Percentiles rank a stretch among this genome's conserved stretches.
Conservation (phyloP, 257 asterid species). For the Buddleja alternifolia region DNA sequence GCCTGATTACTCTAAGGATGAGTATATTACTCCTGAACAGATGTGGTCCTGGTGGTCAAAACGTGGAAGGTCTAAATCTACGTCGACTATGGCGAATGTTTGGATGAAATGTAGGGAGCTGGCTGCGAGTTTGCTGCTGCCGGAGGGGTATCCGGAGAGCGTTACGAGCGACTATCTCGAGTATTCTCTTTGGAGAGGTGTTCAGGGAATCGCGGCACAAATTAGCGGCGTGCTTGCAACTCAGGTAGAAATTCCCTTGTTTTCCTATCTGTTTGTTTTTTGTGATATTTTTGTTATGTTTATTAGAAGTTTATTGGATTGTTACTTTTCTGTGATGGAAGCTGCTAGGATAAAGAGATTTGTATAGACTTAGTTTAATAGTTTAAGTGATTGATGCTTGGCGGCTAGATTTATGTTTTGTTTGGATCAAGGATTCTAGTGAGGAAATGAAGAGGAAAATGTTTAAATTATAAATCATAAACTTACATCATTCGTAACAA, state of each 20-base stretch:
- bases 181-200: constrained; percentile 97
- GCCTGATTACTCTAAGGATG: constrained; percentile 72
- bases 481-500: too few relatives aligned
- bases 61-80: constrained; percentile 33
- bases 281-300: background rate
- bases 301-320: background rate
- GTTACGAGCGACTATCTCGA: constrained; percentile 92
- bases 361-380: background rate
- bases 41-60: constrained; percentile 49
- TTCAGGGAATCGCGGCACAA: constrained; percentile 96
- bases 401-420: background rate
- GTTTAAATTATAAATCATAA: too few relatives aligned
- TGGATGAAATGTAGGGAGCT: constrained; percentile 73
- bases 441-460: too few relatives aligned
- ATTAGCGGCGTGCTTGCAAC: constrained; percentile 95
- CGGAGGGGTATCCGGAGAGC: constrained; percentile 92
- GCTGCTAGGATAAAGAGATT: background rate
- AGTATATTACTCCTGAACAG: constrained; percentile 51
- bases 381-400: background rate
- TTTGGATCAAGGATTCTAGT: too few relatives aligned
- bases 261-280: background rate
- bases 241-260: constrained; percentile 52
- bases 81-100: constrained; percentile 41
- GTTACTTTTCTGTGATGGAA: background rate
- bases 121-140: constrained; percentile 59